These are phyloP conservation scores for Phytophthora sojae DNA, from an alignment of 352 stramenopile species.

Conservation along the genomic window DNA sequence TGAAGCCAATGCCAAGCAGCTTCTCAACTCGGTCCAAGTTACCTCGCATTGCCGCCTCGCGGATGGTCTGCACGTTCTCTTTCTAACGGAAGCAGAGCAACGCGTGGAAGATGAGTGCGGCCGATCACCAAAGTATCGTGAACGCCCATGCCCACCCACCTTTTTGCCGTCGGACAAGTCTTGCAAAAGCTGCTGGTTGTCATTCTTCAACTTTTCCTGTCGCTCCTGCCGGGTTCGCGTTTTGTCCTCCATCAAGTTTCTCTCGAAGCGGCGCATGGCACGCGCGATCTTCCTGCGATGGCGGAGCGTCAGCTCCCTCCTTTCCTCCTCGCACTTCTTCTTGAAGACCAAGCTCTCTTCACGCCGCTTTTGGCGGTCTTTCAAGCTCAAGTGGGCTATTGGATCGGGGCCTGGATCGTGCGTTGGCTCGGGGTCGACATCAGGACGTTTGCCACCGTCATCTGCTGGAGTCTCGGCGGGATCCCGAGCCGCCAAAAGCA, in stretches of 20 bases:
- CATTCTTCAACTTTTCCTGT: constrained; percentile 41
- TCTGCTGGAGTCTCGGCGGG: constrained; percentile 2
- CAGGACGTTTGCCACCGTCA: neutral
- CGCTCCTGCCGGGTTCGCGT: constrained; percentile 36
- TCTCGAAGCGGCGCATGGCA: constrained; percentile 49
- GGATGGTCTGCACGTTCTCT: constrained; percentile 75
- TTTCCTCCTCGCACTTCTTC: constrained; percentile 43
- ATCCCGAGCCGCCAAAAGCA: constrained; percentile 44
- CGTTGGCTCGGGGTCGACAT: neutral
- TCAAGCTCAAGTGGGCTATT: constrained; percentile 21
- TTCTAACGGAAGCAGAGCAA: constrained; percentile 38
- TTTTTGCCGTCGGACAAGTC: constrained; percentile 48
- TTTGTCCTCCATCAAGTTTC: constrained; percentile 45
- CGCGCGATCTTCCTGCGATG: constrained; percentile 48
- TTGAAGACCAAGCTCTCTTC: constrained; percentile 49
- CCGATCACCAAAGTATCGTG: neutral
- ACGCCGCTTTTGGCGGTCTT: constrained; percentile 32
- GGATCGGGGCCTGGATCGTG: neutral
- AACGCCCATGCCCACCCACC: constrained; percentile 20
- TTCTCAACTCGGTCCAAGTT: constrained; percentile 56
- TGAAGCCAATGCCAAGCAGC: constrained; percentile 60
- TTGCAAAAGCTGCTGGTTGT: constrained; percentile 49
- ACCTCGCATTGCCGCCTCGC: constrained; percentile 67
- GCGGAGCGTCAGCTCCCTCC: constrained; percentile 34
- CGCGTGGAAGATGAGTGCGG: neutral